phyloP scores from a whole-genome alignment of 306 rosid genomes.

The Inga laurina region DNA sequence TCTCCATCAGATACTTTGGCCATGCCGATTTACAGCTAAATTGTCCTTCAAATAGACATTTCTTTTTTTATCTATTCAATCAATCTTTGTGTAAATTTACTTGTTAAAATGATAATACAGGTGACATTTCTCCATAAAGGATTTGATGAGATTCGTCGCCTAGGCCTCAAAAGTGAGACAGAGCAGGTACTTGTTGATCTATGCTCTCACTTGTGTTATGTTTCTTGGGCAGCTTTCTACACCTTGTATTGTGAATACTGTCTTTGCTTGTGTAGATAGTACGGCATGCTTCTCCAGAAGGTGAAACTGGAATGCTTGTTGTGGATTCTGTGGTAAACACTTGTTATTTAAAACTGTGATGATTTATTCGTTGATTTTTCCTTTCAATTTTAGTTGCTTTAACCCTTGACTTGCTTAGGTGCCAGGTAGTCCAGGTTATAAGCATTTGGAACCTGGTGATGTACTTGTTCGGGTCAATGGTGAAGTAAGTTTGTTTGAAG shows the following conservation, averaged over 20 bases:
- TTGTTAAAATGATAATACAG: conserved; percentile 44
- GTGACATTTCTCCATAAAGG: conserved; percentile 95
- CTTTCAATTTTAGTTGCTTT: conserved; percentile 29
- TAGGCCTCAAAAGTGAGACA: conserved; percentile 85
- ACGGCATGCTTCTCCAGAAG: conserved; percentile 69
- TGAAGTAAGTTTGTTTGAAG: conserved; percentile 62
- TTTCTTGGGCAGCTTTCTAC: conserved; percentile 7
- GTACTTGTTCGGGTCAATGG: conserved; percentile 93
- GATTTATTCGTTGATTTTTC: conserved; percentile 14
- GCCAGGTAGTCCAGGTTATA: conserved; percentile 90
- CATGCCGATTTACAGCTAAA: background rate
- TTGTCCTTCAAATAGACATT: conserved; percentile 6
- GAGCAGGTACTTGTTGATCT: conserved; percentile 75
- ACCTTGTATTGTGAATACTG: conserved; percentile 28
- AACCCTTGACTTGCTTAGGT: conserved; percentile 64
- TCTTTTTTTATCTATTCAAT: conserved; percentile 3
- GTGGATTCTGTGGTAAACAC: conserved; percentile 87
- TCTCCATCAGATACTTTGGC: background rate
- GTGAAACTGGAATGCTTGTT: conserved; percentile 98
- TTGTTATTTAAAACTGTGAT: conserved; percentile 5
- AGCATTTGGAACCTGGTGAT: conserved; percentile 92
- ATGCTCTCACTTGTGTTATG: background rate
- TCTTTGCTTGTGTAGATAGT: conserved; percentile 66
- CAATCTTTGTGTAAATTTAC: conserved; percentile 20
- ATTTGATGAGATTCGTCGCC: conserved; percentile 94